Percentiles rank a stretch among this genome's conserved stretches.
phyloP scores from a whole-genome alignment of 2,329 filamentous ascomycete genomes.

The Xylaria digitata region DNA sequence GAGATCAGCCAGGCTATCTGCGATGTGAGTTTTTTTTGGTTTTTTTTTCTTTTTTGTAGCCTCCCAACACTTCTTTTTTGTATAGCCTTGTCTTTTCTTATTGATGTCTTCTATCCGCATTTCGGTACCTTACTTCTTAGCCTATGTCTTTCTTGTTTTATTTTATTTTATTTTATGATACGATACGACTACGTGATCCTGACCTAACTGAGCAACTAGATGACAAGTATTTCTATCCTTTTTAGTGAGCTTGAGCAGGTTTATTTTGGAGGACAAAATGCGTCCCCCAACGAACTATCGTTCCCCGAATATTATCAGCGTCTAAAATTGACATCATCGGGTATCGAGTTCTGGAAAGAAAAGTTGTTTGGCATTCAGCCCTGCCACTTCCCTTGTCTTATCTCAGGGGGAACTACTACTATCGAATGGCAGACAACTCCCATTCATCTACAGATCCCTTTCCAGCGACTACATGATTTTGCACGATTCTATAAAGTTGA shows the following conservation, averaged over 20 bases:
- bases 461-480: slow-evolving; percentile 58
- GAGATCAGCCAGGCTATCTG: slow-evolving; percentile 64
- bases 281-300: slow-evolving; percentile 51
- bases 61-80: not conserved
- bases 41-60: too few species aligned
- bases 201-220: slow-evolving; percentile 29
- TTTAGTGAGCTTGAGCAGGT: slow-evolving; percentile 59
- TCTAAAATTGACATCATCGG: slow-evolving; percentile 51
- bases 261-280: slow-evolving; percentile 55
- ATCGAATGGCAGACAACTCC: slow-evolving; percentile 52
- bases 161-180: not conserved
- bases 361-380: slow-evolving; percentile 54
- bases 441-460: slow-evolving; percentile 56
- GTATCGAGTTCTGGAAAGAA: slow-evolving; percentile 60
- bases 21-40: slow-evolving; percentile 52
- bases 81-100: not conserved
- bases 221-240: slow-evolving; percentile 59
- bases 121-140: not conserved
- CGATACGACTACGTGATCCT: not conserved
- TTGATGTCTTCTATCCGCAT: slow-evolving; percentile 8
- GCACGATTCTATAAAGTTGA: slow-evolving; percentile 56
- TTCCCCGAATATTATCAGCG: slow-evolving; percentile 56
- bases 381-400: slow-evolving; percentile 60
- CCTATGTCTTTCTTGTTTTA: not conserved
- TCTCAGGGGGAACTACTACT: slow-evolving; percentile 38